Base-by-base conservation (phyloP, 2,329 filamentous ascomycete species). In the Diaporthe citriasiana region DNA sequence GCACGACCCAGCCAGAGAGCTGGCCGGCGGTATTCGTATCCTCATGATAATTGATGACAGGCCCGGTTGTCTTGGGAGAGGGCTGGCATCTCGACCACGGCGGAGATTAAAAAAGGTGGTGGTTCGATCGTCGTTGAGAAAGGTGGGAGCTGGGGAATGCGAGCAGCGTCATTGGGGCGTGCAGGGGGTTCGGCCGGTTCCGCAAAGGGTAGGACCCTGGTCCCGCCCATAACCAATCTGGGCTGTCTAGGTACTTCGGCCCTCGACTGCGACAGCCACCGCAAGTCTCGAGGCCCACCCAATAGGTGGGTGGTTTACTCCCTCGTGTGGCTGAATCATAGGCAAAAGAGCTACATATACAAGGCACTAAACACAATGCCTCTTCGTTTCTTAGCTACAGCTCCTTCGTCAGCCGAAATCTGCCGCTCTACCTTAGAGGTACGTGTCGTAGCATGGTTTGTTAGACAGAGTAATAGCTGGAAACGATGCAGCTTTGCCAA, bases 1-100 rank as follows among this genome's bases (percentile, higher is more conserved):
- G 71, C 33, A 40, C 33, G 74, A 68, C 74, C 30, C 70, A 40
- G 50, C 66, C 71, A 71, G 66, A n/a, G 66, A 63, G 50, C 27
- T 65, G 65, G 74, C 66, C 17, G 53, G 30, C 12, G 74, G 51
- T 30, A 69, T 47, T 68, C 71, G 74, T 53, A 66, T 47, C 65
- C 66, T 71, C 71, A 75, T 75, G 35, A 40, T 27, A 6, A n/a
- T 73, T 45, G 63, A 12, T 45, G 35, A 12, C 25, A 53, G n/a
- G 45, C 38, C 38, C 25, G 22, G 57, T n/a, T 38, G 33, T 38
- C 35, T 57, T 13, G 53, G 38, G 51, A 69, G 51, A 9, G 9
- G 40, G 33, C 65, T 57, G 53, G 53, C 73, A 74, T 74, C 27
- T 65, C 60, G 73, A 51, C 70, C 25, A 38, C 42, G 15, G 25